Evolutionary conservation across 2,329 filamentous ascomycete species (phyloP), one percentile per base, ranked within the genome.

Genomic region (Didymella glomerata): DNA sequence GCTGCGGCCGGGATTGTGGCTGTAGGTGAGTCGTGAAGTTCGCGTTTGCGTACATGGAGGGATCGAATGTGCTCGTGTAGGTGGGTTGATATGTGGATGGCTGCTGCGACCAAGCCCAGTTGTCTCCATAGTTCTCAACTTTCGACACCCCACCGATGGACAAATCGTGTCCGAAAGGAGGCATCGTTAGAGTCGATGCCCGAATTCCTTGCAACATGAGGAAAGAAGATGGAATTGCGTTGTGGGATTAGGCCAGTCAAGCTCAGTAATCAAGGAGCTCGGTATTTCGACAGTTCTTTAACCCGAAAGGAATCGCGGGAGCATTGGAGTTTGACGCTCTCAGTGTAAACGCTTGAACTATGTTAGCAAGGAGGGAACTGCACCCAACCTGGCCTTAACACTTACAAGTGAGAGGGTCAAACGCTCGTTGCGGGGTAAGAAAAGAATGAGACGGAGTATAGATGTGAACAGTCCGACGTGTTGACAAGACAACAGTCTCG

Each of bases 201-300:
- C 73, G 62, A 38, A 74, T 71, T 54, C 71, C 70, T 65, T 76
- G 73, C 71, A 76, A 76, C 73, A 76, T 76, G 71, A 57, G 70
- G 72, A 70, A 64, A 48, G 36, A 6, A 22, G 30, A 24, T 42
- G 36, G 4, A 6, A 24, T n/a, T 24, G 13, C 10, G 11, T 10
- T 5, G 6, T 13, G 4, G 11, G 7, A 51, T n/a, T 47, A 7
- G 44, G 24, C 22, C n/a, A 40, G 30, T 57, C 22, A 36, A 48
- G 44, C 13, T 48, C 27, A 14, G 4, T 42, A 20, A n/a, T 16
- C 42, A 16, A 45, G 6, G 28, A 4, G 25, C 6, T 28, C 14
- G n/a, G 24, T 16, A 4, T 9, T 27, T 45, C 6, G 32, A 48
- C 42, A 1, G n/a, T 40, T 27, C 16, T 32, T 51, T n/a, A 51